phyloP scores from a whole-genome alignment of 148 eudicot species.

The Chenopodium suecicum region DNA sequence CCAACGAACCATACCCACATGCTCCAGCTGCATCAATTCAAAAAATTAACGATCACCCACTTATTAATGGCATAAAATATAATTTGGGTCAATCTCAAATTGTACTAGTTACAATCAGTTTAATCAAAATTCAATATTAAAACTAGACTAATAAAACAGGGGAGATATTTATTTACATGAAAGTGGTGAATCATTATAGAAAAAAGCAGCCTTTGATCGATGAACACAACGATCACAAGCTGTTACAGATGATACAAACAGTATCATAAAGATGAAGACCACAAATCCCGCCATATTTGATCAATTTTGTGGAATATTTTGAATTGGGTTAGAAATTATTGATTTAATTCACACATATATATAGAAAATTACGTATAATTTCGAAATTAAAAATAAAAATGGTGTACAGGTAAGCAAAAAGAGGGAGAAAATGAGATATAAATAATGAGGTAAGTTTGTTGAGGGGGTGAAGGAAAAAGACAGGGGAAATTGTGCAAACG shows the following conservation, averaged over 20 bases:
- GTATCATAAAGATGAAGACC: slow-evolving; percentile 16
- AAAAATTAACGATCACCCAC: slow-evolving; percentile 25
- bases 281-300: slow-evolving; percentile 27
- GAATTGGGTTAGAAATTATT: neutral
- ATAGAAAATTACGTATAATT: neutral
- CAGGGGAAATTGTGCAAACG: slow-evolving; percentile 20
- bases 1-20: slow-evolving; percentile 82
- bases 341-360: neutral
- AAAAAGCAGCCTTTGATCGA: slow-evolving; percentile 54
- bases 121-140: neutral
- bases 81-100: slow-evolving; percentile 8
- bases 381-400: slow-evolving; percentile 2
- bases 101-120: neutral
- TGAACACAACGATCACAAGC: slow-evolving; percentile 73
- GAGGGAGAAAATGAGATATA: neutral
- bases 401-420: slow-evolving; percentile 16
- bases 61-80: neutral
- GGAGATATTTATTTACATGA: slow-evolving; percentile 37
- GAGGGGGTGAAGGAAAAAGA: slow-evolving; percentile 14
- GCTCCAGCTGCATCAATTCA: slow-evolving; percentile 55
- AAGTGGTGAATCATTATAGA: slow-evolving; percentile 46
- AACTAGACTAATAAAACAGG: neutral
- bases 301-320: neutral
- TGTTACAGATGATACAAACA: slow-evolving; percentile 31
- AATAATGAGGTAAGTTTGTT: slow-evolving; percentile 3